A percentile compares a stretch with the other conserved stretches of the same genome.
Evolutionary conservation across 345 rosid species (phyloP).

Genomic region (Eucalyptus pauciflora): DNA sequence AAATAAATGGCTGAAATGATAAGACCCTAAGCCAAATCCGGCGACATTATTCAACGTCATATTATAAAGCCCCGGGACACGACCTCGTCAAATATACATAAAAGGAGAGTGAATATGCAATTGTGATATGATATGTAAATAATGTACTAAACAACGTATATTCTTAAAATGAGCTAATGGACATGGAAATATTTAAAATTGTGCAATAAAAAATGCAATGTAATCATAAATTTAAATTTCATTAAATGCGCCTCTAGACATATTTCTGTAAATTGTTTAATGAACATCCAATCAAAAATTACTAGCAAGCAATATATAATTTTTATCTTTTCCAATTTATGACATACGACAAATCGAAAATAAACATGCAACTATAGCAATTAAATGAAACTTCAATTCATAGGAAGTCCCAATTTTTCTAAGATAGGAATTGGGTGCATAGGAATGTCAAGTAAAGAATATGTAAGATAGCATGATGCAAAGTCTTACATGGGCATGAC

Average conservation of each 20-base stretch:
- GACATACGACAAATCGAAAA: background rate
- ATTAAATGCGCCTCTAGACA: background rate
- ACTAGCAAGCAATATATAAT: background rate
- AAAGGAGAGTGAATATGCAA: no score
- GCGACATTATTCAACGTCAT: background rate
- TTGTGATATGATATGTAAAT: no score
- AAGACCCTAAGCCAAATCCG: background rate
- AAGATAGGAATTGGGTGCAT: background rate
- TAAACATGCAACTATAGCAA: background rate
- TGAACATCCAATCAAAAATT: background rate
- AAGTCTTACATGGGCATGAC: background rate
- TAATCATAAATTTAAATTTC: no score
- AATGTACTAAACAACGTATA: no score
- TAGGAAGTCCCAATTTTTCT: background rate
- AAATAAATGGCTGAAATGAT: background rate
- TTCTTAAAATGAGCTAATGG: no score
- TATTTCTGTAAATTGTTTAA: background rate
- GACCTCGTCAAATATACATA: no score
- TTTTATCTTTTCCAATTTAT: background rate
- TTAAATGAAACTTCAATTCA: background rate
- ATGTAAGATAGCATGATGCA: background rate
- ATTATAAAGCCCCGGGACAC: no score
- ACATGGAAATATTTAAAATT: no score
- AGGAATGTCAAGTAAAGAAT: background rate
- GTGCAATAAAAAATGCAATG: no score